Conservation (phyloP, 179 eudicot genomes). For the Pouteria campechiana region DNA sequence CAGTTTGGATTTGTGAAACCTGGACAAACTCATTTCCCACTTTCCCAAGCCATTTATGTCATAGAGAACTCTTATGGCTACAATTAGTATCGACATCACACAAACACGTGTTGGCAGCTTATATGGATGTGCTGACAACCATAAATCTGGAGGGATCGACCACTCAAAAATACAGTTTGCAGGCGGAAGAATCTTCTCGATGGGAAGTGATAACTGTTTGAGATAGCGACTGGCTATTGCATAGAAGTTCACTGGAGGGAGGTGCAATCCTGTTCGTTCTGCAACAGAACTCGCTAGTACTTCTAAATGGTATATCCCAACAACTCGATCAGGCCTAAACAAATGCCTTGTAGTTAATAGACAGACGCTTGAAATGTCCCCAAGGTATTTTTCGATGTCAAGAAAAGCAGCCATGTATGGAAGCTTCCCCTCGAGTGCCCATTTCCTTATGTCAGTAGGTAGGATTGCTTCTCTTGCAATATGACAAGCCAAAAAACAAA, state of each 20-base stretch:
- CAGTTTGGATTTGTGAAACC: too few relatives aligned
- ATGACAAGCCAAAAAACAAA: slow-evolving; percentile 68
- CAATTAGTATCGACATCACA: slow-evolving; percentile 77
- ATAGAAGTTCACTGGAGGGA: slow-evolving; percentile 82
- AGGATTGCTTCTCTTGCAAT: slow-evolving; percentile 65
- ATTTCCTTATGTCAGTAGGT: slow-evolving; percentile 65
- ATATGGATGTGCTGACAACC: slow-evolving; percentile 49
- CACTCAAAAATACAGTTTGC: slow-evolving; percentile 63
- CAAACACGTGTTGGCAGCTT: slow-evolving; percentile 69
- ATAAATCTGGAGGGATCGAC: slow-evolving; percentile 81
- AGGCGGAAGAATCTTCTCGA: slow-evolving; percentile 51
- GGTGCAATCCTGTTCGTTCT: slow-evolving; percentile 37
- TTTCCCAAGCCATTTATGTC: slow-evolving; percentile 78
- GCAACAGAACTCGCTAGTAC: slow-evolving; percentile 67
- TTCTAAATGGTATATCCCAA: slow-evolving; percentile 58
- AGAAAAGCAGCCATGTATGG: slow-evolving; percentile 63
- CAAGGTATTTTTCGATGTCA: slow-evolving; percentile 55
- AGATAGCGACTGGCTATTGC: slow-evolving; percentile 68
- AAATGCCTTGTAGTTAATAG: slow-evolving; percentile 49
- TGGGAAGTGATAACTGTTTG: slow-evolving; percentile 46
- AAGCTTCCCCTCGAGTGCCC: slow-evolving; percentile 75
- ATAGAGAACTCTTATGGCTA: slow-evolving; percentile 55
- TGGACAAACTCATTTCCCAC: slow-evolving; percentile 63
- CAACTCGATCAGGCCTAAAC: slow-evolving; percentile 52
- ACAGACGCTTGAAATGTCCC: slow-evolving; percentile 31